These are phyloP conservation scores for Pisolithus marmoratus DNA, from an alignment of 768 basidiomycete genomes.

Conservation along the genomic window DNA sequence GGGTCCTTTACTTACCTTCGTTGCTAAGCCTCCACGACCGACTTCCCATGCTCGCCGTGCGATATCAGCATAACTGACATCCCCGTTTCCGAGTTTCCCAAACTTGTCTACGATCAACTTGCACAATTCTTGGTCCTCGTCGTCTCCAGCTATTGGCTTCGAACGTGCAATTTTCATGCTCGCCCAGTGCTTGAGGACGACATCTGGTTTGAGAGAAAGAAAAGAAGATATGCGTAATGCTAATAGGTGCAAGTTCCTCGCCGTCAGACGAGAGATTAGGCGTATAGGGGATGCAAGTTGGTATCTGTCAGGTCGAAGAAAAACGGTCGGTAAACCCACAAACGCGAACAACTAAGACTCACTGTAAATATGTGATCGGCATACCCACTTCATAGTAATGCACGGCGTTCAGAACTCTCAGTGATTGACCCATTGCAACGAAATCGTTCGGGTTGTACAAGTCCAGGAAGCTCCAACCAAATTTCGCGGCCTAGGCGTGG, in stretches of 20 bases:
- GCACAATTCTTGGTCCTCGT: conserved; percentile 76
- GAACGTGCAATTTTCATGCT: conserved; percentile 82
- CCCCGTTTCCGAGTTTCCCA: conserved; percentile 66
- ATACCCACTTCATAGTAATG: conserved; percentile 90
- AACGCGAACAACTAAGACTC: conserved; percentile 23
- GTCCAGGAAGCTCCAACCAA: conserved; percentile 91
- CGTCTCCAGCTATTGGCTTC: conserved; percentile 52
- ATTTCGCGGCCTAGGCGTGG: conserved; percentile 78
- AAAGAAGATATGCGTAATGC: conserved; percentile 86
- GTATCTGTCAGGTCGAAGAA: conserved; percentile 47
- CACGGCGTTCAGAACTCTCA: conserved; percentile 93
- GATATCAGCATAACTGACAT: conserved; percentile 92
- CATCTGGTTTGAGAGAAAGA: conserved; percentile 76
- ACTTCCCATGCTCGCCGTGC: conserved; percentile 91
- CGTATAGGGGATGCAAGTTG: conserved; percentile 73
- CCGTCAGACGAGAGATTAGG: conserved; percentile 76
- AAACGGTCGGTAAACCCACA: conserved; percentile 1
- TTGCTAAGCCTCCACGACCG: conserved; percentile 74
- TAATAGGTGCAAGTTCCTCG: conserved; percentile 85
- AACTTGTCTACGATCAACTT: conserved; percentile 86
- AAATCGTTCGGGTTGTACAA: conserved; percentile 90
- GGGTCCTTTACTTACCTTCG: conserved; percentile 50
- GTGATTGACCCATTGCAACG: conserved; percentile 83
- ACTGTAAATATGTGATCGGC: conserved; percentile 90
- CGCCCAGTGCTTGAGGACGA: conserved; percentile 94